phyloP scores from a whole-genome alignment of 257 asterid species.

The Verbascum thapsus region DNA sequence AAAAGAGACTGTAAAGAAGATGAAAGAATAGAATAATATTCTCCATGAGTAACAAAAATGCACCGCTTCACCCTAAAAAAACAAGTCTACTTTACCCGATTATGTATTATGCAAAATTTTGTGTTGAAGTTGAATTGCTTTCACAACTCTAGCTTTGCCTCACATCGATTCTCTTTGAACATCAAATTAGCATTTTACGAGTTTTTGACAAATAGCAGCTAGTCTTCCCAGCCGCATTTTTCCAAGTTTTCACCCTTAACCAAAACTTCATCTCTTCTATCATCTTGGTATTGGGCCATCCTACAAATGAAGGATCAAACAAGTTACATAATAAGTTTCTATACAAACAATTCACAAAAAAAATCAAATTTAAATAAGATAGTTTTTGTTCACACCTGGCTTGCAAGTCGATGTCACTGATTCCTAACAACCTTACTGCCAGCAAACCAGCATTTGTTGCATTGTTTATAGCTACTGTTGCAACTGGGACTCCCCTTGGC shows the following conservation, averaged over 20 bases:
- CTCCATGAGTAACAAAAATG: too few relatives aligned
- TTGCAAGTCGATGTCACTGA: constrained; percentile 70
- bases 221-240: constrained; percentile 78
- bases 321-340: constrained; percentile 19
- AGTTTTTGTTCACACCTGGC: constrained; percentile 50
- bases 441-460: constrained; percentile 96
- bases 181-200: too few relatives aligned
- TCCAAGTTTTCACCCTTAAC: constrained; percentile 71
- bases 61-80: too few relatives aligned
- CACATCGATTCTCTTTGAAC: too few relatives aligned
- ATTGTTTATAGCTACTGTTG: constrained; percentile 88
- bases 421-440: constrained; percentile 84
- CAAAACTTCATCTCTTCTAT: constrained; percentile 82
- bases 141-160: too few relatives aligned
- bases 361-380: background rate
- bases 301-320: constrained; percentile 34
- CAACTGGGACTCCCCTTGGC: constrained; percentile 99
- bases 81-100: too few relatives aligned
- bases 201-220: too few relatives aligned
- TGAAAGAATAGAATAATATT: too few relatives aligned
- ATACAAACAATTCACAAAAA: background rate
- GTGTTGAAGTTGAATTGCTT: too few relatives aligned
- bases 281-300: constrained; percentile 87
- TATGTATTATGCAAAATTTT: too few relatives aligned
- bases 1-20: too few relatives aligned